Evolutionary conservation across 2,329 filamentous ascomycete genomes (phyloP), one percentile per base, ranked within the genome.

Genomic region (Fusarium bulbicola): DNA sequence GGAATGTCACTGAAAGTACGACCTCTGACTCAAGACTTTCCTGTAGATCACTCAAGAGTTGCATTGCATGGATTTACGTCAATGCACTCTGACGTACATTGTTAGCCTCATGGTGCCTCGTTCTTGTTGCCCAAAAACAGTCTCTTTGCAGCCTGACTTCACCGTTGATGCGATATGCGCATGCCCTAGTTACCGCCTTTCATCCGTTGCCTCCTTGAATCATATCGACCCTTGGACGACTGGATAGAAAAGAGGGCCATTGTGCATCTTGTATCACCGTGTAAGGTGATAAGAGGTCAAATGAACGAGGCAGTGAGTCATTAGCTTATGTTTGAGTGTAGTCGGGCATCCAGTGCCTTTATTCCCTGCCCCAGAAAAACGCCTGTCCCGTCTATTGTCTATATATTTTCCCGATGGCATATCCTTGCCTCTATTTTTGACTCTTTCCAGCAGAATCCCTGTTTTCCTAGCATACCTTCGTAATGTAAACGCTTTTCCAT

Each of bases 321-420:
- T 72, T 56, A 54, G 57, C 68, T 56, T 49, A 58, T 59, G 53
- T 57, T 64, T 49, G 47, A 59, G 36, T 50, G 39, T 20, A 72
- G 34, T 60, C n/a, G 21, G 59, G 50, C 63, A 58, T 68, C 68
- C 45, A 74, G 59, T 61, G 52, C 63, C 63, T 37, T 53, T 28
- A 53, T 54, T 59, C 62, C 45, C 66, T 64, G 65, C 64, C 64
- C 47, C 59, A 58, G 57, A 63, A 50, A 36, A 75, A 77, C 76
- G 72, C 76, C 76, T 53, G 39, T 63, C 70, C 68, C 65, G 64
- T 78, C 72, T 77, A 77, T 77, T 71, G 66, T 60, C 26, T 78
- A 68, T 77, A 72, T 59, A 21, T 32, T 49, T 56, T 53, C 49
- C 60, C 52, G 13, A 24, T 68, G 65, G 63, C 62, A 42, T 69